Base-by-base conservation (phyloP, 768 basidiomycete species). In the Boletus sp. region DNA sequence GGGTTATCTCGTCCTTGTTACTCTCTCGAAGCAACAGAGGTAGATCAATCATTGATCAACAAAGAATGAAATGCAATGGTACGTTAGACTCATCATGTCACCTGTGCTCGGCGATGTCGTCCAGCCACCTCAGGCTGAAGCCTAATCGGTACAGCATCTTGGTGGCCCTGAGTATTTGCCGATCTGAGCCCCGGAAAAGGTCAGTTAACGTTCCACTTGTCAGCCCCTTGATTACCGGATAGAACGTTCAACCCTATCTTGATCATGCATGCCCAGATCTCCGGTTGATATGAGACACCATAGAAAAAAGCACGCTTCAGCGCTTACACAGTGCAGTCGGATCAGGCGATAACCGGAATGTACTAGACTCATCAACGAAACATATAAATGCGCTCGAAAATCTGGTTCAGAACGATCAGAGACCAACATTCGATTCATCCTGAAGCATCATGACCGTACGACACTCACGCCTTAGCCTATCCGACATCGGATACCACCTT, bases 401-500 rank as follows among this genome's bases (percentile, higher is more conserved):
- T 51, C 5, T 33, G 32, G 18, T 8, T 7, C 40, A 20, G 42
- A 28, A 46, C n/a, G 29, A 14, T 1, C 41, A 51, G 37, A 45
- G 10, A 40, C 29, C 32, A 24, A 11, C 32, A 18, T 6, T 17
- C n/a, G 5, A 35, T 17, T 48, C 29, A 17, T 33, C 35, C 24
- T 44, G 11, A 39, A 36, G 44, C 10, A 52, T 28, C 50, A 68
- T 68, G 66, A 66, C 61, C 18, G 56, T 68, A 11, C 61, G 66
- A 28, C 48, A 44, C 46, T 50, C 54, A 4, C 6, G 10, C 3
- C 24, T 55, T 8, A 15, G 20, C n/a, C 35, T 63, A 15, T 55
- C 57, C 29, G 55, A 70, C 4, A 54, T 70, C 29, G 33, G 20
- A 50, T 64, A 64, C 41, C 56, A 69, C 44, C 54, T 71, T 30